Base-by-base conservation (phyloP, 352 stramenopile species). In the Phytophthora hybrid region DNA sequence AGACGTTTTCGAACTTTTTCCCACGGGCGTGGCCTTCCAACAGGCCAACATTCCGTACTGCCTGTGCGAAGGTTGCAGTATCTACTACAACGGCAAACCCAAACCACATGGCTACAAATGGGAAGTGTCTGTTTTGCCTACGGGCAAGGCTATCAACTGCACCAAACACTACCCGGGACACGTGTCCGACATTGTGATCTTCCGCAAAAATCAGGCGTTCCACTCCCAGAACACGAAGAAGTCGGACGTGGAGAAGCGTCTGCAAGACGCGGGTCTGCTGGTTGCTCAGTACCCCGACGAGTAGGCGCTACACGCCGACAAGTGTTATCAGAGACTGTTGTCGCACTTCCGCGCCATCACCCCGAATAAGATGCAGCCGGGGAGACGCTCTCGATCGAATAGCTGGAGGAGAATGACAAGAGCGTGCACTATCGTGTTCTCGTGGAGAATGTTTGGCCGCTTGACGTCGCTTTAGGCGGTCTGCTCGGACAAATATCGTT, bases 61-160 rank as follows among this genome's bases (percentile, higher is more conserved):
- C 13, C 16, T 29, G 18, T 32, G 19, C n/a, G 21, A 56, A 56
- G 49, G 19, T 18, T 21, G 49, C 49, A 37, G 49, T n/a, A 56
- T 56, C 3, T 56, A 56, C 49, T 56, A n/a, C 21, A 56, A n/a
- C 21, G 49, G 49, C 49, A 32, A 56, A n/a, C 21, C 34, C 21
- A 56, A 56, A 32, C 9, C 16, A 32, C 49, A 56, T 56, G 49
- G 49, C 5, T 56, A 56, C 14, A 16, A 44, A 4, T 8, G 16
- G 10, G 37, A 44, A 16, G 37, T 44, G 9, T 44, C 37, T 16
- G 37, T 44, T 16, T 5, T 44, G 37, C 37, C 10, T 44, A 44
- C 37, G 9, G 37, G 37, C 37, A 44, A 44, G 13, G 2, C 37
- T 11, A 44, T 44, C 9, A 16, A 44, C 13, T 44, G 37, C 37